Evolutionary conservation across 805 yeast genomes (phyloP).

Genomic region (Brettanomyces naardenensis): DNA sequence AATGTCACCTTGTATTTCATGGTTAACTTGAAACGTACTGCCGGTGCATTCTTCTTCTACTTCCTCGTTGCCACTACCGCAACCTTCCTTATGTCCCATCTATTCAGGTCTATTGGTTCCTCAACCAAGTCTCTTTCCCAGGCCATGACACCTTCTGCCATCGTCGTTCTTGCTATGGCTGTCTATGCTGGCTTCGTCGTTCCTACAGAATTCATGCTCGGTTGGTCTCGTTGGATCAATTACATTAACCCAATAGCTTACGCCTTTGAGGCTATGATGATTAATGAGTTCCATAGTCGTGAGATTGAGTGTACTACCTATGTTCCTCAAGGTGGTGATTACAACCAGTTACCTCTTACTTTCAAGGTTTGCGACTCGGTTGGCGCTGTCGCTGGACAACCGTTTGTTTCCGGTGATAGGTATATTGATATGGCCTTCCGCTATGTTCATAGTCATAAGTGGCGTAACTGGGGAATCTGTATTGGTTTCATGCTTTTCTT

Average conservation of each 20-base stretch:
- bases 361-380: constrained; percentile 26
- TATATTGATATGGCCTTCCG: constrained; percentile 40
- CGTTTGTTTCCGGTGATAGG: constrained; percentile 44
- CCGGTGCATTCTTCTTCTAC: constrained; percentile 48
- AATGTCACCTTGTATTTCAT: constrained; percentile 43
- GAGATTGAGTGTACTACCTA: constrained; percentile 33
- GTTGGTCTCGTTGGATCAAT: constrained; percentile 59
- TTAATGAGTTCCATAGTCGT: constrained; percentile 43
- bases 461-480: constrained; percentile 72
- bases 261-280: constrained; percentile 47
- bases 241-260: constrained; percentile 50
- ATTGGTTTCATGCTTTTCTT: constrained; percentile 47
- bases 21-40: constrained; percentile 40
- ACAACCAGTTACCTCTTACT: constrained; percentile 10
- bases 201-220: constrained; percentile 45
- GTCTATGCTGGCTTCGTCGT: constrained; percentile 50
- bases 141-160: constrained; percentile 50
- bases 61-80: constrained; percentile 32
- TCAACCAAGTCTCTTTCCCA: constrained; percentile 36
- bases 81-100: constrained; percentile 44
- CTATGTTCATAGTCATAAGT: constrained; percentile 50
- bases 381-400: constrained; percentile 48
- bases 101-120: constrained; percentile 46
- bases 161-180: constrained; percentile 37
- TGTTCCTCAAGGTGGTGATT: constrained; percentile 30